Evolutionary conservation across 495 filamentous ascomycete species (phyloP).

Genomic region (Cairneyella variabilis): DNA sequence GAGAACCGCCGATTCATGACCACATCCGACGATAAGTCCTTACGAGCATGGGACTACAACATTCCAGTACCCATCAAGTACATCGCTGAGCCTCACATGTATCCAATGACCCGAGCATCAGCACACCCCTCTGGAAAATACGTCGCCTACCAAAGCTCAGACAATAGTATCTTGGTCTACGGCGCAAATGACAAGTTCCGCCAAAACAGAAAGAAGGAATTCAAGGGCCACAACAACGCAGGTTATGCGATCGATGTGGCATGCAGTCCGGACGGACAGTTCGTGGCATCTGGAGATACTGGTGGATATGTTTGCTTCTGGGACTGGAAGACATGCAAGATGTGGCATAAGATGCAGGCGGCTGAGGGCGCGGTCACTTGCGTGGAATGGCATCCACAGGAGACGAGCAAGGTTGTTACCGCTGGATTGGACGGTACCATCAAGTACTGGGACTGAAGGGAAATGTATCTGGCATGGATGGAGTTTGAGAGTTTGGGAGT

Average conservation of each 20-base stretch:
- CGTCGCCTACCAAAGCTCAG: conserved; percentile 84
- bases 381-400: conserved; percentile 90
- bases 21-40: conserved; percentile 91
- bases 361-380: conserved; percentile 75
- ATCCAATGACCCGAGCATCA: conserved; percentile 75
- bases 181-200: conserved; percentile 90
- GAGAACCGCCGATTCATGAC: conserved; percentile 95
- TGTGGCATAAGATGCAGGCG: conserved; percentile 92
- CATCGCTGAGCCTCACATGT: conserved; percentile 96
- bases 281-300: conserved; percentile 77
- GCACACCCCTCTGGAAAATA: conserved; percentile 87
- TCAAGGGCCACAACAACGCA: conserved; percentile 91
- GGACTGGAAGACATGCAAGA: conserved; percentile 98
- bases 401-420: conserved; percentile 88
- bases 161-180: conserved; percentile 97
- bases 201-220: conserved; percentile 94
- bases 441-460: conserved; percentile 83
- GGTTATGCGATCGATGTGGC: conserved; percentile 90
- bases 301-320: conserved; percentile 91
- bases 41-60: conserved; percentile 96
- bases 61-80: conserved; percentile 78
- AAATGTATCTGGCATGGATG: background rate
- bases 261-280: conserved; percentile 86
- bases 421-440: conserved; percentile 86
- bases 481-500: background rate